Percentiles rank a stretch among this genome's conserved stretches.
Conservation (phyloP, 1,139 yeast genomes). For the Yamadazyma jaroonii region DNA sequence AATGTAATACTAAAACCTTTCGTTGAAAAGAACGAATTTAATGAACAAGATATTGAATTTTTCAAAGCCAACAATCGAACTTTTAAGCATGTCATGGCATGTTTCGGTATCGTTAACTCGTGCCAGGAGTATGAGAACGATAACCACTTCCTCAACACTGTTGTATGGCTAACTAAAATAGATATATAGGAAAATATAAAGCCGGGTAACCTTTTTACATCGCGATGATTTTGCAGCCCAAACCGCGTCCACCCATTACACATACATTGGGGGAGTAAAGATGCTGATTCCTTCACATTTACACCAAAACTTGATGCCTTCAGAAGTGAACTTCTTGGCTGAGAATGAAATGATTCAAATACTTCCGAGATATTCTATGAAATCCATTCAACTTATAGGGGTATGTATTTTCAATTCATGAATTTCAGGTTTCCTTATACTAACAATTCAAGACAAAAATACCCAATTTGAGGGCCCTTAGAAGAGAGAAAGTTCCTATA, state of each 20-base stretch:
- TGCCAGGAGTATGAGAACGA: conserved; percentile 3
- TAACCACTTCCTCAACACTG: conserved; percentile 8
- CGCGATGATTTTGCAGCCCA: not conserved
- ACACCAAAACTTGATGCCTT: conserved; percentile 62
- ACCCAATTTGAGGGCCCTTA: conserved; percentile 64
- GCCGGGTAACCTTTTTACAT: not conserved
- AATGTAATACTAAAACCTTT: conserved; percentile 31
- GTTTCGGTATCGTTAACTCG: conserved; percentile 16
- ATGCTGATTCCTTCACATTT: conserved; percentile 68
- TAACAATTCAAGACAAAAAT: conserved; percentile 24
- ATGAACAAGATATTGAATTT: conserved; percentile 9
- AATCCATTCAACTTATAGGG: conserved; percentile 62
- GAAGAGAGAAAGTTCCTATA: conserved; percentile 69
- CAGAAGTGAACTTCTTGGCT: conserved; percentile 80
- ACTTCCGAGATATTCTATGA: conserved; percentile 72
- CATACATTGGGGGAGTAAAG: not conserved
- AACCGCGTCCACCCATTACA: not conserved
- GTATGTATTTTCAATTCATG: conserved; percentile 18
- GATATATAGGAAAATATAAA: not conserved
- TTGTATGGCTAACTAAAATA: conserved; percentile 11
- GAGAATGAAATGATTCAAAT: conserved; percentile 75
- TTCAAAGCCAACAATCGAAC: conserved; percentile 10
- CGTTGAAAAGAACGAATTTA: conserved; percentile 15
- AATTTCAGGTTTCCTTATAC: conserved; percentile 1
- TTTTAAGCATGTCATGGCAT: conserved; percentile 12